Percentiles rank a stretch among this genome's conserved stretches.
phyloP scores from a whole-genome alignment of 2,329 filamentous ascomycete species.

The Sporothrix brunneoviolacea region DNA sequence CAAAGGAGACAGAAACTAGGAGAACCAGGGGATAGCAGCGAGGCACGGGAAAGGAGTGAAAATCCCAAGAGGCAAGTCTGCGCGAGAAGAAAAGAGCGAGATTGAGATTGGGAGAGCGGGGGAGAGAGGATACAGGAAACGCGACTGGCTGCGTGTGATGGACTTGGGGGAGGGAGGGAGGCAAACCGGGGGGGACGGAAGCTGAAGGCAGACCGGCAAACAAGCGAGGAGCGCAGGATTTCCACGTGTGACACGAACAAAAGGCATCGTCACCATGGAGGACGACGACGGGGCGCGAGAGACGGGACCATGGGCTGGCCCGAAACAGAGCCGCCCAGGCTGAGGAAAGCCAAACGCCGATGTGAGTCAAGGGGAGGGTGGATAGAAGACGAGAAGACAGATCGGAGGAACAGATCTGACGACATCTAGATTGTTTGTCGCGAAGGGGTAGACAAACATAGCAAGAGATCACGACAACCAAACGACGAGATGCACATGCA shows the following conservation, averaged over 20 bases:
- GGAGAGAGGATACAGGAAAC: not conserved
- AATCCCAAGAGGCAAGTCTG: too few relatives aligned
- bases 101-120: not conserved
- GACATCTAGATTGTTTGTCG: too few relatives aligned
- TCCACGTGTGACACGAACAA: too few relatives aligned
- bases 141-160: too few relatives aligned
- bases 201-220: not conserved
- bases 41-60: constrained; percentile 1
- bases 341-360: not conserved
- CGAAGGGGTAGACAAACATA: too few relatives aligned
- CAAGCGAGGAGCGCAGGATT: not conserved
- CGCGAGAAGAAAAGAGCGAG: not conserved
- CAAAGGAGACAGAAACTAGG: too few relatives aligned
- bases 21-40: not conserved
- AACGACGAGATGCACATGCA: too few relatives aligned
- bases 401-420: not conserved
- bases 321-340: not conserved
- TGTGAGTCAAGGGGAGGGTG: not conserved
- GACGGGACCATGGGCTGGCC: too few relatives aligned
- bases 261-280: not conserved
- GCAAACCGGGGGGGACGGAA: not conserved
- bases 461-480: too few relatives aligned
- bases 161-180: not conserved
- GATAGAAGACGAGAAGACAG: not conserved
- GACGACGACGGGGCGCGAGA: not conserved